Conservation (phyloP, 371 early-diverging fungal genomes). For the Coemansia sp. region DNA sequence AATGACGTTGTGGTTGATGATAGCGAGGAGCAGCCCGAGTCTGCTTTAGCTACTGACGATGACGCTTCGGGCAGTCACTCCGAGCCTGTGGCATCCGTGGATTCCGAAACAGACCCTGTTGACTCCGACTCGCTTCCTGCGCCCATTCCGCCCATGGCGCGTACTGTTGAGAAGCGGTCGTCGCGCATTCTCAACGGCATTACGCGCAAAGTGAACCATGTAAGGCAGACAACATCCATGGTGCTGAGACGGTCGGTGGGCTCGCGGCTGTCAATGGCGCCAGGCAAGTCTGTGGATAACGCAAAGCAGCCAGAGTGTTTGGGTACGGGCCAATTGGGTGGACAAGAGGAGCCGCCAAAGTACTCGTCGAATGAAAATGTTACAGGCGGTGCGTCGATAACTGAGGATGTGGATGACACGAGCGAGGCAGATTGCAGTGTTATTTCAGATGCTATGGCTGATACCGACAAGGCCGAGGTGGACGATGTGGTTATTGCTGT, state of each 20-base stretch:
- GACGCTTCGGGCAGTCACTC: too few species aligned
- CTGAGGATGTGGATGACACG: neutral
- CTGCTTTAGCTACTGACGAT: too few species aligned
- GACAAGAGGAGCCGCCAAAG: constrained; percentile 2
- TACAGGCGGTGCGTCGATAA: neutral
- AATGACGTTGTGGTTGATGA: too few species aligned
- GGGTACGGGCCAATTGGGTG: neutral
- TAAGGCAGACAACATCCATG: constrained; percentile 47
- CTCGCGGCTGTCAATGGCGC: constrained; percentile 30
- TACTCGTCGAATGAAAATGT: neutral
- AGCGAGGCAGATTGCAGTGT: neutral
- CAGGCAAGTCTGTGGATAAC: neutral
- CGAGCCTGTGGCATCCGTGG: too few species aligned
- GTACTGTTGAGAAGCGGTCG: constrained; percentile 26
- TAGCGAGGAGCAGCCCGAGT: too few species aligned
- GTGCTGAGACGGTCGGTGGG: constrained; percentile 42
- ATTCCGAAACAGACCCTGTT: neutral
- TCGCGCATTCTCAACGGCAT: constrained; percentile 44
- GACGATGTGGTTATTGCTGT: neutral
- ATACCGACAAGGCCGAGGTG: neutral
- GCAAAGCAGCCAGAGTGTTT: neutral
- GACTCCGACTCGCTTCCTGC: neutral
- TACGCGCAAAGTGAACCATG: constrained; percentile 44
- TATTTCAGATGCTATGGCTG: neutral
- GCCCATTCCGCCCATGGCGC: neutral